Evolutionary conservation across 805 yeast genomes (phyloP), one percentile per base, ranked within the genome.

Genomic region (Candida xyloterini): DNA sequence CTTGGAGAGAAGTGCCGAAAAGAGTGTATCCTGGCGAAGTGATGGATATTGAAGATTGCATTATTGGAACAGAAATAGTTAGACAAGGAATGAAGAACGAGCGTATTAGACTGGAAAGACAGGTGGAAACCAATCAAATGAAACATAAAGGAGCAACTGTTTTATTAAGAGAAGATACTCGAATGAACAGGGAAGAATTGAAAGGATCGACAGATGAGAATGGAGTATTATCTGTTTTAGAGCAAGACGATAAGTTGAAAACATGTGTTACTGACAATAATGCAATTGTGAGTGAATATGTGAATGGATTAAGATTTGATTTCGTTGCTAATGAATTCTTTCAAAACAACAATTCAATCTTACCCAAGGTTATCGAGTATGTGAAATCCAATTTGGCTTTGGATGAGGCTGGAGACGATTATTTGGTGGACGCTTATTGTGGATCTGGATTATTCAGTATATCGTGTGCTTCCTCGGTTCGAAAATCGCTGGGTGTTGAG

Each of bases 301-400:
- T 84, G 30, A 74, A 77, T 43, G 95, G 91, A 2, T 78, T 73
- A 61, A 74, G 79, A 35, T 93, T 93, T 63, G 81, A 85, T 55
- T 93, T 87, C 62, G 81, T 89, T 23, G 97, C 97, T 0, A 95
- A 96, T 40, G 96, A 90, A 60, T 93, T 93, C 59, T 93, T 93
- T 71, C 99, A 91, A 65, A 91, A 91, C 66, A 91, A 91, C 65
- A 90, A 89, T 62, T 81, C 95, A 15, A 91, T 93, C 18, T 67
- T 93, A 46, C 96, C 97, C 3, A 61, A 69, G 3, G 95, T 93
- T 14, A 84, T 95, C 4, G 69, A 71, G 28, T 90, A 87, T 58
- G 99, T 93, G 13, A 76, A 82, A 44, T 72, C 78, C 7, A 86
- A 87, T 54, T 64, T 90, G 37, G 68, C 69, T 34, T 62, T 78